Evolutionary conservation across 768 basidiomycete genomes (phyloP), one percentile per base, ranked within the genome.

Genomic region (Gelatoporia subvermispora): DNA sequence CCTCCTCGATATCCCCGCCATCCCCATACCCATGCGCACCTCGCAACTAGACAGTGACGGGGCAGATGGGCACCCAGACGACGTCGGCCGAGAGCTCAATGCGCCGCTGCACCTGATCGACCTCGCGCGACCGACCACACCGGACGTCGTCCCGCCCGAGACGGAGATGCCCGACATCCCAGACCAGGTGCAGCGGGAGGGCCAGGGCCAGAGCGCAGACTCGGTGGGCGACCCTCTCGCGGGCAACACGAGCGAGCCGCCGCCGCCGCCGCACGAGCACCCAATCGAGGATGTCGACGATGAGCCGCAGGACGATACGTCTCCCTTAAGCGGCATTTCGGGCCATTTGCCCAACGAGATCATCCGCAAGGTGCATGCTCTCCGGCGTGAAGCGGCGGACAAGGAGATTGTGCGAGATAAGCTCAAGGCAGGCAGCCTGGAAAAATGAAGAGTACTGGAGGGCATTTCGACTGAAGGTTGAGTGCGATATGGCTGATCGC

Each of bases 401-500:
- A 56, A 58, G 47, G 65, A 67, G 49, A 56, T 50, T 39, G 57
- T 57, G 49, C 41, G 62, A 28, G 49, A 56, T 38, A 48, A 49
- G 35, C 52, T 68, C 36, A 45, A 51, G 25, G 11, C 31, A 59
- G 53, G 46, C 43, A 41, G 69, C 68, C 20, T 25, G 57, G 42
- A 24, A 53, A 22, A 53, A 60, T 35, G 44, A 51, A 24, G 55
- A 65, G 23, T 48, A 50, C 39, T 53, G 54, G 41, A 55, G 60
- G 18, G 65, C 60, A 10, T 51, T 69, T 36, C 39, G 54, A 40
- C 51, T 60, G 18, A 64, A 65, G 48, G 60, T 64, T 17, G 65
- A 67, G 45, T 50, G 56, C 37, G 61, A 66, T 4, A 55, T 64
- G 24, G 60, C 61, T 24, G 57, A 60, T 31, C 59, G 64, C 36